Base-by-base conservation (phyloP, 140 eudicot genomes). In the Anethum foeniculum region DNA sequence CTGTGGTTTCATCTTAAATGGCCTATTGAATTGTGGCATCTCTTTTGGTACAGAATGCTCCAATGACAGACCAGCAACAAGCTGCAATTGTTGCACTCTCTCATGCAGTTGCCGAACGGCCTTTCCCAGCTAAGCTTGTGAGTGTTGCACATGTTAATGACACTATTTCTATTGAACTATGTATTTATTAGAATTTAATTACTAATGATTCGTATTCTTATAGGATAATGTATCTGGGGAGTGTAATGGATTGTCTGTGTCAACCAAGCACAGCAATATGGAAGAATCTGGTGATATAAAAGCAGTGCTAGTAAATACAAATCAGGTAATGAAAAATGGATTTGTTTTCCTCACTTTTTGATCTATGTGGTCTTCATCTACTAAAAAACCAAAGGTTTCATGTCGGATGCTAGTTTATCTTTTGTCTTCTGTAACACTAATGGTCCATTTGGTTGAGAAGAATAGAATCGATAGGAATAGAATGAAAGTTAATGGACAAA, bases 51-150 rank as follows among this genome's bases (percentile, higher is more conserved):
- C 86, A 94, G 98, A 92, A 89, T 89, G 96, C 98, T 82, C 98
- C 97, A 32, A 79, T 94, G 84, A 94, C 97, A 13, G 98, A 92
- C 85, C 97, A 94, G 77, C 97, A 94, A 83, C 97, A 90, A 85
- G 93, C 96, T 39, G 98, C 97, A 69, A 94, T 94, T 79, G 79
- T 84, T 44, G 98, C 96, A 39, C 93, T 94, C 52, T 92, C 97
- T 79, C 96, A 94, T 86, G 97, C 95, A 13, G 94, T 92, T 80
- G 92, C 94, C 36, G 98, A 94, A 82, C 90, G 96, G 48, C 97
- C 98, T 38, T 90, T 90, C 87, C 97, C 98, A 46, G 79, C 93
- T 52, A 90, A 89, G 83, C 85, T 92, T 84, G 98, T 90, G 85
- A 67, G 89, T 67, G 51, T 56, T 49, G 68, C 82, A 25, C 10